phyloP scores from a whole-genome alignment of 208 protist genomes.

The Leishmania amazonensis region DNA sequence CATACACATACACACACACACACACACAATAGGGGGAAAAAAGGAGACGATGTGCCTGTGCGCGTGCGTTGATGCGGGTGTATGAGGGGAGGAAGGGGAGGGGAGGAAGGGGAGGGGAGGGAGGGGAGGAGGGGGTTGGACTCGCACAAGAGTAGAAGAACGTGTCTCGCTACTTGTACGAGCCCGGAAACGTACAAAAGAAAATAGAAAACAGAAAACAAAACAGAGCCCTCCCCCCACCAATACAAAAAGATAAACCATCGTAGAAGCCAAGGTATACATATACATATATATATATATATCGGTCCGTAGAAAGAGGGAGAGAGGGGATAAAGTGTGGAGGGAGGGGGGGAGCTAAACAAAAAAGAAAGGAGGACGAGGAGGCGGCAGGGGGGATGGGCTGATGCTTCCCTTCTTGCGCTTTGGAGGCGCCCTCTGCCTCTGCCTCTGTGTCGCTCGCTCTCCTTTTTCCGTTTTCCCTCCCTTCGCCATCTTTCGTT shows the following conservation, averaged over 20 bases:
- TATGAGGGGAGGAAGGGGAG: not conserved
- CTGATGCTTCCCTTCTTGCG: too few relatives aligned
- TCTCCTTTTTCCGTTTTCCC: too few relatives aligned
- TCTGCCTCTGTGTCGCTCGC: too few relatives aligned
- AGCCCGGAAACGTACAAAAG: slow-evolving; percentile 1
- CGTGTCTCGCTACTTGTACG: slow-evolving; percentile 14
- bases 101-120: too few relatives aligned
- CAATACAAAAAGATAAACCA: not conserved
- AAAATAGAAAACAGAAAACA: not conserved
- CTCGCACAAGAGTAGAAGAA: slow-evolving; percentile 8
- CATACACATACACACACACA: not conserved
- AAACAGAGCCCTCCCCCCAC: not conserved
- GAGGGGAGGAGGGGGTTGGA: not conserved
- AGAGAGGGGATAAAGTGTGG: not conserved
- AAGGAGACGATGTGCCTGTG: not conserved
- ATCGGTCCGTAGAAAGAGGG: not conserved
- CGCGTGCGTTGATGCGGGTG: not conserved
- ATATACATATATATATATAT: too few relatives aligned
- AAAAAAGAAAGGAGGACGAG: slow-evolving; percentile 20
- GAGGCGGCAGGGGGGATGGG: not conserved
- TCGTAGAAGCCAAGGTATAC: not conserved
- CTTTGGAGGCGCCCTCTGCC: too few relatives aligned
- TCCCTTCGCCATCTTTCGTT: too few relatives aligned
- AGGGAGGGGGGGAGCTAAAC: not conserved
- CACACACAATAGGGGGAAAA: not conserved